Base-by-base conservation (phyloP, 1,284 basidiomycete genomes). In the Ceratobasidium sp. region DNA sequence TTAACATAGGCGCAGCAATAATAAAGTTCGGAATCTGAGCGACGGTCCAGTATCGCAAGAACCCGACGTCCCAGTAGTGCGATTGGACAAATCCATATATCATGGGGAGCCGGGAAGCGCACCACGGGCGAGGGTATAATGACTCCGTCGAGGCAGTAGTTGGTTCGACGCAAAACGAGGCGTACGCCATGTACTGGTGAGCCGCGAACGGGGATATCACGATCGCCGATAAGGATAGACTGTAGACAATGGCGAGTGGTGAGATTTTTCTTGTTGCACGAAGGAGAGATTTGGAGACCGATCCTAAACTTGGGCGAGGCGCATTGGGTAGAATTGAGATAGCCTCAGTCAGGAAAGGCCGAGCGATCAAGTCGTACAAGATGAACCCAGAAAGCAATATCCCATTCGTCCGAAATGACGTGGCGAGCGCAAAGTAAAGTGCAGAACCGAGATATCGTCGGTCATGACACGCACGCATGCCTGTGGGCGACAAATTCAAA, bases 11-110 rank as follows among this genome's bases (percentile, higher is more conserved):
- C 0, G 89, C 80, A 1, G 93, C 91, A 51, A 99, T 86, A 66
- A 93, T 75, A 81, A 99, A 94, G 82, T 99, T 98, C 36, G 97
- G 97, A 1, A 95, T 77, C 81, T 99, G 97, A 31, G 88, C 83
- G 4, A 85, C 73, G 0, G 91, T 90, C 96, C 96, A 99, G 83
- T 99, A 99, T 0, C 87, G 88, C 74, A 98, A 83, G 76, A 96
- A 89, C 5, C 97, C 96, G 76, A 89, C 86, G 81, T 94, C 87
- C 97, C 97, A 99, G 82, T 99, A 99, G 59, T 88, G 85, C 0
- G 84, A 83, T 82, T 99, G 97, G 0, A 94, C 93, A 79, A 93
- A 90, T n/a, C 87, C 84, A 81, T 99, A 99, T 57, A 94, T 89
- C 17, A 89, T 87, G 0, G 95, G 95, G 0, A 91, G 78, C 2